phyloP scores from a whole-genome alignment of 768 basidiomycete genomes.

The Dacryopinax spathularia region DNA sequence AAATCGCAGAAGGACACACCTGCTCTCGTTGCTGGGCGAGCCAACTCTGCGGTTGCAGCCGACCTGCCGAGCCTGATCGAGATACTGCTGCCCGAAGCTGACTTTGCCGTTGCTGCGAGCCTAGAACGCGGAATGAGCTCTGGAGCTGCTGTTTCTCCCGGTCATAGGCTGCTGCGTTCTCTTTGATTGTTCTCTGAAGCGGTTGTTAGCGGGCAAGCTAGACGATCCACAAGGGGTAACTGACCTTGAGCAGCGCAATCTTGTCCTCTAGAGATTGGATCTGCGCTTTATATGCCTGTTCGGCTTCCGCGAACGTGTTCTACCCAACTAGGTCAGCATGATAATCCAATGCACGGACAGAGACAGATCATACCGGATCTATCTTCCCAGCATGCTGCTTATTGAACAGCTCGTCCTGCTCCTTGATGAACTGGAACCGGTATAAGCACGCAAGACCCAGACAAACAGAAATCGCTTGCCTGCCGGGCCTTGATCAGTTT shows the following conservation, averaged over 20 bases:
- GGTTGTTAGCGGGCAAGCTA: conserved; percentile 14
- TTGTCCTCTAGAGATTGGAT: conserved; percentile 56
- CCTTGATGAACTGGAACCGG: conserved; percentile 63
- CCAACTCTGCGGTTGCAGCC: conserved; percentile 50
- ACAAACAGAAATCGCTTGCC: conserved; percentile 27
- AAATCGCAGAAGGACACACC: conserved; percentile 18
- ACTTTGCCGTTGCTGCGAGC: conserved; percentile 34
- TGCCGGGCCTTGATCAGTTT: conserved; percentile 68
- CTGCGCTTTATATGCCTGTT: conserved; percentile 48
- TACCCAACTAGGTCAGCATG: conserved; percentile 14
- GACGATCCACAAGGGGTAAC: conserved; percentile 35
- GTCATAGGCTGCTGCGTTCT: conserved; percentile 46
- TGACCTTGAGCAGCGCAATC: conserved; percentile 30
- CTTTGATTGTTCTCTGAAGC: conserved; percentile 35
- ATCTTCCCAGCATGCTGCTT: conserved; percentile 55
- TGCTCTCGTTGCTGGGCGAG: conserved; percentile 50
- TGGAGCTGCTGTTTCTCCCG: conserved; percentile 74
- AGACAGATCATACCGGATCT: conserved; percentile 32
- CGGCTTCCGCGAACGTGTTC: conserved; percentile 57
- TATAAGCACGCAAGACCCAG: not conserved
- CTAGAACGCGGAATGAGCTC: conserved; percentile 53
- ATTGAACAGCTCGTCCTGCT: conserved; percentile 78
- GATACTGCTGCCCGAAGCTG: conserved; percentile 38
- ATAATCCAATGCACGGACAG: not conserved
- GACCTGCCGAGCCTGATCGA: conserved; percentile 33